Conservation (phyloP, 1,284 basidiomycete genomes). For the Blastosporella zonata region DNA sequence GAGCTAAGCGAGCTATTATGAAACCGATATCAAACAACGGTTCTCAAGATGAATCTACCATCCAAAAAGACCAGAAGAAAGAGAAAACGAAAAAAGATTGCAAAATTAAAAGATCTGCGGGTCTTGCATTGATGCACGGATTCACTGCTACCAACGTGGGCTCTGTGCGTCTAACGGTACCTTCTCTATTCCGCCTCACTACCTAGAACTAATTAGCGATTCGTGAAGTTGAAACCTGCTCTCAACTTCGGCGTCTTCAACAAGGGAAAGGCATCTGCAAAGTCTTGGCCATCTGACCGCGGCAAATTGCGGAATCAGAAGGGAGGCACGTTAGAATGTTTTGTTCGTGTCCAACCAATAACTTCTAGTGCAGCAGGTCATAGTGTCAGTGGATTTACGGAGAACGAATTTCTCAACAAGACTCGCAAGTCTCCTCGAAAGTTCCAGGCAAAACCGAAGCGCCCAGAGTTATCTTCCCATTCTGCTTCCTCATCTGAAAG, state of each 20-base stretch:
- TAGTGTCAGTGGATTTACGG: conserved; percentile 40
- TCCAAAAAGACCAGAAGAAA: conserved; percentile 19
- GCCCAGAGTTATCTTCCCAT: background rate
- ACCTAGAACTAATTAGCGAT: conserved; percentile 3
- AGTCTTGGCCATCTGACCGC: conserved; percentile 27
- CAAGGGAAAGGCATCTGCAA: conserved; percentile 66
- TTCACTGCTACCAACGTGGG: conserved; percentile 70
- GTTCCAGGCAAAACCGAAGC: background rate
- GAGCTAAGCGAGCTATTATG: conserved; percentile 50
- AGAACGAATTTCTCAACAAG: conserved; percentile 46
- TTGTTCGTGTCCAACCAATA: background rate
- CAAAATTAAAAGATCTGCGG: conserved; percentile 41
- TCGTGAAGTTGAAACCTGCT: conserved; percentile 39
- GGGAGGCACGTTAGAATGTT: conserved; percentile 20
- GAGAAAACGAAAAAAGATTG: conserved; percentile 28
- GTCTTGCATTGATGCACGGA: conserved; percentile 71
- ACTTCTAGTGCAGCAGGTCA: conserved; percentile 6
- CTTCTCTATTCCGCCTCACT: conserved; percentile 16
- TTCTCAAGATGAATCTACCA: conserved; percentile 18
- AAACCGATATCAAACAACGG: conserved; percentile 28
- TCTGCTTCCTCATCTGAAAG: conserved; percentile 1
- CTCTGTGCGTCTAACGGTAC: conserved; percentile 66
- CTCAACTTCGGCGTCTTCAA: conserved; percentile 59
- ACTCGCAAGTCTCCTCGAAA: conserved; percentile 9
- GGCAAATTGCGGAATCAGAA: conserved; percentile 17